These are phyloP conservation scores for Pleoardoris graminearum DNA, from an alignment of 2,329 filamentous ascomycete species.

Conservation along the genomic window DNA sequence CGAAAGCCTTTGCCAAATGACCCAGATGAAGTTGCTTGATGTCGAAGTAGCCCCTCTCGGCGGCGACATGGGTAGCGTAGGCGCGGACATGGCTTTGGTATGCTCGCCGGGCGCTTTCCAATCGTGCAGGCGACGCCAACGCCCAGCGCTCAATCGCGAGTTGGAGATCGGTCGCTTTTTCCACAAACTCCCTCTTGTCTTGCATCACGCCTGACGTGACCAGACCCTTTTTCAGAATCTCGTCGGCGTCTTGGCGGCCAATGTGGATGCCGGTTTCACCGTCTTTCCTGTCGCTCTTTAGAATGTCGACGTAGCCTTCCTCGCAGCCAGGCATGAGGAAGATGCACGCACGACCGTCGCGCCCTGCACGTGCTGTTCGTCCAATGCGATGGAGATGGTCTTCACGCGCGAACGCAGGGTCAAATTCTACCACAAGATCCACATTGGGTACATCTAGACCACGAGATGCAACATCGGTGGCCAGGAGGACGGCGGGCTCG, in stretches of 20 bases:
- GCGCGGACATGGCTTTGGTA: slow-evolving; percentile 93
- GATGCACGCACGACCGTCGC: slow-evolving; percentile 80
- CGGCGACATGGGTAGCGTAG: slow-evolving; percentile 89
- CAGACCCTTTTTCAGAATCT: slow-evolving; percentile 69
- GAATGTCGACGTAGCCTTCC: slow-evolving; percentile 82
- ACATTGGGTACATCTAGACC: slow-evolving; percentile 95
- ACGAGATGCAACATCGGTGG: slow-evolving; percentile 93
- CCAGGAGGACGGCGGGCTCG: slow-evolving; percentile 80
- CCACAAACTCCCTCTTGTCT: slow-evolving; percentile 62
- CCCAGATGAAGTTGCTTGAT: slow-evolving; percentile 89
- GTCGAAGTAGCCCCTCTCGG: slow-evolving; percentile 85
- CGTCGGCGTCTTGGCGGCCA: slow-evolving; percentile 63
- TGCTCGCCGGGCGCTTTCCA: slow-evolving; percentile 80
- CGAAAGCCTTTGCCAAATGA: slow-evolving; percentile 92
- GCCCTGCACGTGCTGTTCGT: slow-evolving; percentile 89
- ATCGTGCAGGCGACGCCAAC: slow-evolving; percentile 65
- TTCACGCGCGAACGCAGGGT: slow-evolving; percentile 88
- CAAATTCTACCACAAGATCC: slow-evolving; percentile 93
- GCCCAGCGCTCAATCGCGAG: slow-evolving; percentile 69
- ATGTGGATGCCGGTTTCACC: slow-evolving; percentile 62
- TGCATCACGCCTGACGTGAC: slow-evolving; percentile 35
- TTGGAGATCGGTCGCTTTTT: slow-evolving; percentile 68
- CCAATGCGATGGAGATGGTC: slow-evolving; percentile 96
- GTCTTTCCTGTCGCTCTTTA: slow-evolving; percentile 71
- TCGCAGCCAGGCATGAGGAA: slow-evolving; percentile 91